Conservation (phyloP, 495 filamentous ascomycete species). For the Trichoderma orchidacearum region DNA sequence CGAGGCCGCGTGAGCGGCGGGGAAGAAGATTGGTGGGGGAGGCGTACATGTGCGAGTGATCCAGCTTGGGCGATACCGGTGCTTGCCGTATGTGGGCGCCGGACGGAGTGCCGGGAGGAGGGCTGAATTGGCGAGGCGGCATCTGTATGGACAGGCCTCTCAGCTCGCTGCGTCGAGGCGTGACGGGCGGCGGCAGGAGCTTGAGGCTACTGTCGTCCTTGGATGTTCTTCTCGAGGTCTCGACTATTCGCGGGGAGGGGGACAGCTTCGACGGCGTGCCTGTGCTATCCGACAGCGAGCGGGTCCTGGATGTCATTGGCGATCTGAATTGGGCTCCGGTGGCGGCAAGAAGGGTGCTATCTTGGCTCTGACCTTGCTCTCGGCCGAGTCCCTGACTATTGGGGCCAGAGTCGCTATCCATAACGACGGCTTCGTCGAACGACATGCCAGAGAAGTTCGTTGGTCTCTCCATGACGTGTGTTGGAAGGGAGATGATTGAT, state of each 20-base stretch:
- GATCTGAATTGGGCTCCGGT: conserved; percentile 2
- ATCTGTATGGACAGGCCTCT: conserved; percentile 50
- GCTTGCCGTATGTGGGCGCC: conserved; percentile 38
- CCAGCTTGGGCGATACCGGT: conserved; percentile 75
- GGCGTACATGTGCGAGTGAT: conserved; percentile 69
- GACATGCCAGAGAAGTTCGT: conserved; percentile 3
- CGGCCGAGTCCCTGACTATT: background rate
- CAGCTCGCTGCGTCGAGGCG: conserved; percentile 48
- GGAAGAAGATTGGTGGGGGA: conserved; percentile 69
- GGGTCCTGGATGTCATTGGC: conserved; percentile 17
- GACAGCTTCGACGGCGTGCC: conserved; percentile 39
- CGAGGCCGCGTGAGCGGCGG: conserved; percentile 71
- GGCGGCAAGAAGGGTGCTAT: background rate
- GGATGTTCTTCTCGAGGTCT: conserved; percentile 37
- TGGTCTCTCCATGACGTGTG: background rate
- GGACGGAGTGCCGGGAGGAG: background rate
- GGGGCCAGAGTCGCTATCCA: conserved; percentile 15
- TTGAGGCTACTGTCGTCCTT: conserved; percentile 66
- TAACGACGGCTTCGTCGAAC: conserved; percentile 13
- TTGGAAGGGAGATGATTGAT: background rate
- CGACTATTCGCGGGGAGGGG: conserved; percentile 53
- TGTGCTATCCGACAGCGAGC: conserved; percentile 37
- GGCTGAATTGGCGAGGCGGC: conserved; percentile 14
- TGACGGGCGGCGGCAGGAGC: conserved; percentile 39
- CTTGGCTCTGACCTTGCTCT: conserved; percentile 11